Evolutionary conservation across 805 yeast species (phyloP), one percentile per base, ranked within the genome.

Genomic region (Myxozyma melibiosi): DNA sequence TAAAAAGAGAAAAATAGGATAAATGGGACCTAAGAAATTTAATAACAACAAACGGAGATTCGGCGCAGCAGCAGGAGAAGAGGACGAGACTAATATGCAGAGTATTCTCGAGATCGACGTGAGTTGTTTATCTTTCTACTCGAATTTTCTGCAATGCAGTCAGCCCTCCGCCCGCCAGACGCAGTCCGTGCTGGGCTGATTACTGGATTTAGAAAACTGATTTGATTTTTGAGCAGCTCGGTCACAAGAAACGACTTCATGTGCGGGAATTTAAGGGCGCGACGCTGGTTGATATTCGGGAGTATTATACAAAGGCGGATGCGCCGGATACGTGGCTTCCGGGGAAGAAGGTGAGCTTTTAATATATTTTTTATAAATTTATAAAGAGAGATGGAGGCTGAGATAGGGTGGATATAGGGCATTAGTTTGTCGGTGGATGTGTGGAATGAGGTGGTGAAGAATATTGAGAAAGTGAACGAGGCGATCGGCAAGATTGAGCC

Each of bases 281-380:
- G 54, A 80, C 80, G 33, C 73, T 90, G 63, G 82, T 92, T 13
- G 96, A 91, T 66, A 87, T 91, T 51, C 80, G 98, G 57, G 97
- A 91, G 69, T 90, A 77, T 73, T 91, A 89, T 70, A 52, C 58
- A 22, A 77, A 76, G 51, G 81, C 83, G 48, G 76, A 79, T 74
- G 58, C 42, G 5, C 39, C 46, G 33, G 58, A 49, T 11, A 25
- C 16, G 18, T 25, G 30, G 44, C 78, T 78, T 58, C 98, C 98
- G 0, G 96, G 96, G 0, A 85, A 83, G 67, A 91, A 91, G 72
- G 85, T 74, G 60, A 50, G 74, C 62, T n/a, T 7, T 14, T 9
- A n/a, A n/a, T n/a, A 4, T 14, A 18, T 22, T 20, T 27, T 25
- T 18, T 24, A 8, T 13, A 16, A 4, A 9, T 4, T 13, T 8